These are phyloP conservation scores for Venturiaceae sp. DNA, from an alignment of 2,329 filamentous ascomycete species.

Conservation along the genomic window DNA sequence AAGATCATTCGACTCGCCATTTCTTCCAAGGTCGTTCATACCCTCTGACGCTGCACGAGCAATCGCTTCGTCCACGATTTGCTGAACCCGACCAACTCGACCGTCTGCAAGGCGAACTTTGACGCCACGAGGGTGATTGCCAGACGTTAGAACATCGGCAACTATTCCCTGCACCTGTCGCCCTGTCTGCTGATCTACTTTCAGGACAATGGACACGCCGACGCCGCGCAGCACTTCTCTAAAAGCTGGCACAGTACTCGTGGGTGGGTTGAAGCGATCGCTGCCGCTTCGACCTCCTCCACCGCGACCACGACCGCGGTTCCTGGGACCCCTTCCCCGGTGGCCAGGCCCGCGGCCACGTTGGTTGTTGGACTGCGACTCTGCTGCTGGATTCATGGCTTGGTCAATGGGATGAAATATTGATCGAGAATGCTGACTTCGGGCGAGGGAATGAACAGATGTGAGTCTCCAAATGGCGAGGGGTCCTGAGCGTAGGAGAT, in stretches of 20 bases:
- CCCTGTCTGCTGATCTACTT: conserved; percentile 66
- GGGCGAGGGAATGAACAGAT: too few relatives aligned
- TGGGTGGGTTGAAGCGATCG: background rate
- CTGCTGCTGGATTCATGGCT: background rate
- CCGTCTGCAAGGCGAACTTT: conserved; percentile 67
- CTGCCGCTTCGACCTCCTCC: background rate
- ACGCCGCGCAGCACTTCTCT: conserved; percentile 49
- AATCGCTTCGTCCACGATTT: conserved; percentile 32
- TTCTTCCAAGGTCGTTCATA: conserved; percentile 3
- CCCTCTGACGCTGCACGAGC: conserved; percentile 8
- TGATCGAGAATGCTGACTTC: too few relatives aligned
- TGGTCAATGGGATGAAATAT: background rate
- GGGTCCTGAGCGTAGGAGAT: too few relatives aligned
- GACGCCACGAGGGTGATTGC: conserved; percentile 68
- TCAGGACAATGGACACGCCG: conserved; percentile 62
- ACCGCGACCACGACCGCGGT: background rate
- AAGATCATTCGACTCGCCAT: background rate
- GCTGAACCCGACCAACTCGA: conserved; percentile 64
- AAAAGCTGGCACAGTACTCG: conserved; percentile 16
- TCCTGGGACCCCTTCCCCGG: background rate
- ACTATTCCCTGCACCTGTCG: conserved; percentile 59
- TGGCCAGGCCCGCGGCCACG: background rate
- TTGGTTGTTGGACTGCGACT: background rate
- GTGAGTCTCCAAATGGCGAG: too few relatives aligned
- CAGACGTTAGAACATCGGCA: conserved; percentile 57